Percentiles rank a stretch among this genome's conserved stretches.
Evolutionary conservation across 192 early-diverging fungal genomes (phyloP).

Genomic region (Podila epicladia): DNA sequence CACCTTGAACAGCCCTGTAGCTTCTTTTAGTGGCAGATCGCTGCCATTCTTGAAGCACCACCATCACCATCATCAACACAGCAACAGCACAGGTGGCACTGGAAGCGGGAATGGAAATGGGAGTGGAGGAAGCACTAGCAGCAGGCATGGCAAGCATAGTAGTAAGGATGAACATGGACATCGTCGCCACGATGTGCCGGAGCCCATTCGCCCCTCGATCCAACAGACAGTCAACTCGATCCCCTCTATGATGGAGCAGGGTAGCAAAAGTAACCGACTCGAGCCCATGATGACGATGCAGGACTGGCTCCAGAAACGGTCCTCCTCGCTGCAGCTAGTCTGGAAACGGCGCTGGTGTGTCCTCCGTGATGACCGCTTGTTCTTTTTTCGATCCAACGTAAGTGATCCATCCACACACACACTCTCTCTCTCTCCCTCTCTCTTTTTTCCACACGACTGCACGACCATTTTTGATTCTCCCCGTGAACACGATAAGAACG

Average conservation of each 20-base stretch:
- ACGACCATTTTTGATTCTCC: background rate
- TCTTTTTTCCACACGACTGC: background rate
- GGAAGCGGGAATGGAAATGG: background rate
- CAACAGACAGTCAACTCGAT: slow-evolving; percentile 26
- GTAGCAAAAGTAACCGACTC: background rate
- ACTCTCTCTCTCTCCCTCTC: background rate
- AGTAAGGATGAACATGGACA: slow-evolving; percentile 3
- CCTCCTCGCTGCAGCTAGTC: slow-evolving; percentile 32
- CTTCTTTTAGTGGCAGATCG: background rate
- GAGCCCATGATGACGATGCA: slow-evolving; percentile 28
- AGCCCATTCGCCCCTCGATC: slow-evolving; percentile 14
- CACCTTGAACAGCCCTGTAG: background rate
- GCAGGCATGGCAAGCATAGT: background rate
- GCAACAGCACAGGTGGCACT: background rate
- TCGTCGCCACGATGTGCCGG: background rate
- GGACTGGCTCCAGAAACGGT: slow-evolving; percentile 49
- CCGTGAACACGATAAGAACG: too few relatives aligned
- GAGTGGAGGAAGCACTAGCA: background rate
- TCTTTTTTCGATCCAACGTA: slow-evolving; percentile 41
- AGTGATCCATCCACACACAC: slow-evolving; percentile 1
- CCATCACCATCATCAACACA: background rate
- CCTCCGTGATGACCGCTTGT: slow-evolving; percentile 25
- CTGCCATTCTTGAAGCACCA: background rate
- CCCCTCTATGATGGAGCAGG: slow-evolving; percentile 10
- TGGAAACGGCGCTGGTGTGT: slow-evolving; percentile 52